Evolutionary conservation across 2,329 filamentous ascomycete genomes (phyloP), one percentile per base, ranked within the genome.

Genomic region (Tolypocladium endophyticum): DNA sequence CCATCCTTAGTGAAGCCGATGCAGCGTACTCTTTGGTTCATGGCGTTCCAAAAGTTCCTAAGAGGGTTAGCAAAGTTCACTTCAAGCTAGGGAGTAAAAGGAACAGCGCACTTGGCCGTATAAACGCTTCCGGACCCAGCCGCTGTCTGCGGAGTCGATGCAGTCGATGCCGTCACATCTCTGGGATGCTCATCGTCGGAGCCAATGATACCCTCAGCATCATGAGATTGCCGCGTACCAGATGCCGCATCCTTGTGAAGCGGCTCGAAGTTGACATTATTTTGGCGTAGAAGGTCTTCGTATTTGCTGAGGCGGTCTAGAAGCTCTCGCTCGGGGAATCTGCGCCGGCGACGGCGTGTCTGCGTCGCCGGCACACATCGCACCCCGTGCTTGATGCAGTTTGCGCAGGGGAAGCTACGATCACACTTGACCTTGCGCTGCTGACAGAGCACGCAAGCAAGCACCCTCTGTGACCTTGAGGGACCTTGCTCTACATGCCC

Each of bases 341-440:
- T 61, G 5, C 74, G 70, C 4, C 72, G 68, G 4, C 74, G 66
- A 3, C 73, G 66, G 71, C 77, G 69, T 66, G 76, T 60, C 20
- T 69, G 60, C 55, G 77, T 60, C 66, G 76, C 65, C 55, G 79
- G 67, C 59, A 75, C 65, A 61, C 81, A 87, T 52, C 79, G 70
- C 0, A 67, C 69, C 0, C 70, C 64, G 14, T 74, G 68, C 58
- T 75, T 79, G 41, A 74, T 64, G 64, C 85, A 87, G 58, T 79
- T 80, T 1, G 75, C 67, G 65, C 85, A 88, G 3, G 84, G 85
- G 62, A 79, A 80, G 28, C 72, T 77, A 60, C 82, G 81, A 64
- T 86, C 79, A 69, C 85, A 88, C 61, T 81, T 85, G 43, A 87
- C 74, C 66, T 87, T 87, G 56, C 84, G 80, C 64, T 85, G 83